Evolutionary conservation across 2,329 filamentous ascomycete genomes (phyloP).

Genomic region (Fusarium nurragi): DNA sequence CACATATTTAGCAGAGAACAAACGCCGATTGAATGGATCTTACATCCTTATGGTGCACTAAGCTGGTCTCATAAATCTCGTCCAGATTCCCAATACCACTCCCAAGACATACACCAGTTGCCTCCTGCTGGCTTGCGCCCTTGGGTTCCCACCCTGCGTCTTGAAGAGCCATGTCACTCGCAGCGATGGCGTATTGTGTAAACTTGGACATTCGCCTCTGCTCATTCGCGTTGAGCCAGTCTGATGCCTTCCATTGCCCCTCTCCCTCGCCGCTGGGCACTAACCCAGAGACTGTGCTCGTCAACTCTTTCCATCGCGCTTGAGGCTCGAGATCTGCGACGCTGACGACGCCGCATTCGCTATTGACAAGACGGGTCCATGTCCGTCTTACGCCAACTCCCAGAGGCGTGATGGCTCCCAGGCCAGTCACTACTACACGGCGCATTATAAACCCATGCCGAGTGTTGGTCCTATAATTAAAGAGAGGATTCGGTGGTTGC

Average conservation of each 20-base stretch:
- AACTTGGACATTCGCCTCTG: constrained; percentile 88
- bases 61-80: constrained; percentile 84
- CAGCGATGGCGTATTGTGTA: constrained; percentile 89
- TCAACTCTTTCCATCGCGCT: constrained; percentile 73
- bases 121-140: constrained; percentile 70
- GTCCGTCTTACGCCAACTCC: constrained; percentile 80
- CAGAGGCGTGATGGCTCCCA: constrained; percentile 84
- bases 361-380: constrained; percentile 83
- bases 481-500: not conserved
- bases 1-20: constrained; percentile 18
- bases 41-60: constrained; percentile 79
- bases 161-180: constrained; percentile 82
- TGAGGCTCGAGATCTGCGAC: constrained; percentile 68
- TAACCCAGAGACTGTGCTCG: constrained; percentile 85
- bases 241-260: constrained; percentile 60
- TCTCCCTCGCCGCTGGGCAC: constrained; percentile 66
- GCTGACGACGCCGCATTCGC: constrained; percentile 82
- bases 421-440: constrained; percentile 84
- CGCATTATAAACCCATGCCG: constrained; percentile 63
- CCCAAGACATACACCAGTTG: constrained; percentile 89
- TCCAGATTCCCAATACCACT: constrained; percentile 96
- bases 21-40: constrained; percentile 43
- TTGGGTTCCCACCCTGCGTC: constrained; percentile 81
- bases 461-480: not conserved
- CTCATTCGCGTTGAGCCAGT: constrained; percentile 65